Percentiles rank a stretch among this genome's conserved stretches.
Evolutionary conservation across 2,329 filamentous ascomycete species (phyloP).

Genomic region (Davidsoniella eucalypti): DNA sequence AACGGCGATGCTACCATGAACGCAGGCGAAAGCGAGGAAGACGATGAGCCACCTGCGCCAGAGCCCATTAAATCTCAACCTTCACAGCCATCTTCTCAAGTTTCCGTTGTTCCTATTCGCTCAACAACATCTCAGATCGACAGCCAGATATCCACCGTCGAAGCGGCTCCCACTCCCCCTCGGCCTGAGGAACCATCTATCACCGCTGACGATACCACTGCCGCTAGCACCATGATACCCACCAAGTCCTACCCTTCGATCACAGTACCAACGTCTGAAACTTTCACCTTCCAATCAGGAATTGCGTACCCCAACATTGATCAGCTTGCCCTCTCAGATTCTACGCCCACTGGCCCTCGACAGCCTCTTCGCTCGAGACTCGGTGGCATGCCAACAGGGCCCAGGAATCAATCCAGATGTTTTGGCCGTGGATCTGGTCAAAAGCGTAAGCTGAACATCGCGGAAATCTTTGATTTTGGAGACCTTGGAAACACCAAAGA

Average conservation of each 20-base stretch:
- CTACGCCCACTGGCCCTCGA: conserved; percentile 18
- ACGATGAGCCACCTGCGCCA: conserved; percentile 40
- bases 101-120: conserved; percentile 17
- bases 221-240: not conserved
- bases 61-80: not conserved
- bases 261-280: conserved; percentile 38
- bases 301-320: conserved; percentile 41
- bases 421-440: conserved; percentile 49
- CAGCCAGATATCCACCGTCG: conserved; percentile 12
- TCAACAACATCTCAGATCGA: conserved; percentile 16
- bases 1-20: conserved; percentile 41
- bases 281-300: conserved; percentile 54
- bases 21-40: conserved; percentile 51
- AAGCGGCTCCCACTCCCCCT: not conserved
- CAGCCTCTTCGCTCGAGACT: conserved; percentile 6
- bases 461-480: conserved; percentile 59
- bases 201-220: not conserved
- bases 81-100: conserved; percentile 10
- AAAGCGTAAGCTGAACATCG: conserved; percentile 57
- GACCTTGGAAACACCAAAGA: conserved; percentile 48
- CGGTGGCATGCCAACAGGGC: conserved; percentile 13
- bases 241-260: conserved; percentile 5
- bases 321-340: conserved; percentile 43
- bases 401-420: conserved; percentile 21
- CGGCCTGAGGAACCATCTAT: not conserved